These are phyloP conservation scores for Kwoniella mangroviensis DNA, from an alignment of 768 basidiomycete species.

Conservation along the genomic window DNA sequence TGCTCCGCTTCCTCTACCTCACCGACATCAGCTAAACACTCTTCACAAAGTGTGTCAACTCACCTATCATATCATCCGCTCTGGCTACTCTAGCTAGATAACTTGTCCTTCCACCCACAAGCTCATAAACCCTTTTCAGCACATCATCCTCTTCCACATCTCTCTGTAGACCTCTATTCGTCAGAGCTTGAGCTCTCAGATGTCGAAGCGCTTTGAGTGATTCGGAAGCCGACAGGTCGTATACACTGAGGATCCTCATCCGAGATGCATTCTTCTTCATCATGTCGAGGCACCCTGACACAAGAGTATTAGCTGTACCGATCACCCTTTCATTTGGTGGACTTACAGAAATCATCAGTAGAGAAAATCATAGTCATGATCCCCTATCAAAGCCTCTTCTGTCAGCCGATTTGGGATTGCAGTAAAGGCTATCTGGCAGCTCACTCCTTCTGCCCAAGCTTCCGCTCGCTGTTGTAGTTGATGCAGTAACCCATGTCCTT, in stretches of 20 bases:
- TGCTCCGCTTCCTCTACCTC: conserved; percentile 63
- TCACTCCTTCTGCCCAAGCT: conserved; percentile 79
- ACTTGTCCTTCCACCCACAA: conserved; percentile 79
- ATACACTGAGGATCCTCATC: conserved; percentile 76
- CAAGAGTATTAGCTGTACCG: not conserved
- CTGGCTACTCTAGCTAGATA: conserved; percentile 72
- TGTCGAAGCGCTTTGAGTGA: conserved; percentile 66
- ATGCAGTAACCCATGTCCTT: conserved; percentile 76
- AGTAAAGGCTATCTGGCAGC: conserved; percentile 33
- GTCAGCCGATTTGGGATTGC: not conserved
- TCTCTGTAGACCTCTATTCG: not conserved
- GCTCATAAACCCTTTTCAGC: conserved; percentile 63
- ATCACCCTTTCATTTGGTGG: not conserved
- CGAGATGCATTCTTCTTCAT: conserved; percentile 69
- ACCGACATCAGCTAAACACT: not conserved
- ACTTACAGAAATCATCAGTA: conserved; percentile 77
- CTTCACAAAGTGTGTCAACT: not conserved
- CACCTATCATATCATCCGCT: conserved; percentile 66
- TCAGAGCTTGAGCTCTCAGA: conserved; percentile 61
- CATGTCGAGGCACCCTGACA: conserved; percentile 46
- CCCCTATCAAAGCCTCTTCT: conserved; percentile 55
- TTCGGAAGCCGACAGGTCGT: conserved; percentile 69
- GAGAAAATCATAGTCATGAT: conserved; percentile 76
- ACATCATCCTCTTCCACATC: conserved; percentile 57
- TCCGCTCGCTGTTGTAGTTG: conserved; percentile 86